Evolutionary conservation across 2,329 filamentous ascomycete genomes (phyloP), one percentile per base, ranked within the genome.

Genomic region (Sporothrix sp.): DNA sequence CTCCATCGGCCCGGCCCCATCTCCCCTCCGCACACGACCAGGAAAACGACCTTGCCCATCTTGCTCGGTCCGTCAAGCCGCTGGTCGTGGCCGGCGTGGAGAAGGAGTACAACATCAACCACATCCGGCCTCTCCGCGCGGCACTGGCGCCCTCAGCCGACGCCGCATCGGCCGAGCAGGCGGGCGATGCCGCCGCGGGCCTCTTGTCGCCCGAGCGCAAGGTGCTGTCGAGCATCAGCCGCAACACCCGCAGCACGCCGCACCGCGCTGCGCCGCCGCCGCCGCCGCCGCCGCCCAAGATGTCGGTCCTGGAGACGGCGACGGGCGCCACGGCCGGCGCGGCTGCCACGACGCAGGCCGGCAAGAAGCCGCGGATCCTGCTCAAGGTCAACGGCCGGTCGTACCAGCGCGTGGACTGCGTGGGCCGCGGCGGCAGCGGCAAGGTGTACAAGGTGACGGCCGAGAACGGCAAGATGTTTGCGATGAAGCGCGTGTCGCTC

Each of bases 391-490:
- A 98, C 62, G 87, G 88, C 54, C 94, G 94, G 63, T 79, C 82
- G 32, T 98, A 95, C 63, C 93, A 89, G 20, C 79, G 91, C 42
- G 78, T 97, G 55, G 90, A 95, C 64, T 87, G 85, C 58, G 83
- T 98, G 57, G 93, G 93, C 9, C 84, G 90, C 52, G 93, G 93
- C 55, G 93, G 93, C 28, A 96, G 88, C 58, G 90, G 85, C 45
- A 90, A 94, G 62, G 93, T 98, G 2, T 98, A 95, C 66, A 84
- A 89, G 40, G 93, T 98, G 30, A 95, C 95, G 73, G 91, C 93
- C 0, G 93, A 98, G 65, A 97, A 96, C 62, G 90, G 88, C 61
- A 94, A 90, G 65, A 87, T 95, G 67, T 90, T 95, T 66, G 93
- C 93, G 1, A 69, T 98, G 58, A 98, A 98, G 69, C 78, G 88